Conservation (phyloP, 768 basidiomycete genomes). For the Hericium erinaceus region DNA sequence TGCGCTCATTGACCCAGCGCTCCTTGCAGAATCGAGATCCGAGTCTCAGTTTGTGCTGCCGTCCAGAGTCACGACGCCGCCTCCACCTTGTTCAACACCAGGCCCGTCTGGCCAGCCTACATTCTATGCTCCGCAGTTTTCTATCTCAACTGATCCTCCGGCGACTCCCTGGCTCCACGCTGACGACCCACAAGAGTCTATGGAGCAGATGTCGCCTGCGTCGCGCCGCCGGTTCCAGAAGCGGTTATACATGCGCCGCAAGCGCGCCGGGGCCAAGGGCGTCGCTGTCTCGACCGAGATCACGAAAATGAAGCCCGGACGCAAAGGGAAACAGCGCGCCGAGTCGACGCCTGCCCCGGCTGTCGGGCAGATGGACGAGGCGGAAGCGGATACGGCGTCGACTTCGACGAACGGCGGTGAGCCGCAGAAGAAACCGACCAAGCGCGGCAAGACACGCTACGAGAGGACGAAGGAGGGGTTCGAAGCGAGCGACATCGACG, state of each 20-base stretch:
- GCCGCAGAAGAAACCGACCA: neutral
- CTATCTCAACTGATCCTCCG: neutral
- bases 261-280: constrained; percentile 44
- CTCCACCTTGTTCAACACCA: neutral
- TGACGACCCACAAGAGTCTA: neutral
- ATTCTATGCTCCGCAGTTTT: neutral
- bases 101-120: no score
- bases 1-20: constrained; percentile 22
- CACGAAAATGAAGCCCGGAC: constrained; percentile 32
- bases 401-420: constrained; percentile 10
- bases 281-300: constrained; percentile 20
- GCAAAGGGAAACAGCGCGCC: constrained; percentile 15
- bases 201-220: constrained; percentile 29
- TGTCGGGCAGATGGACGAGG: neutral
- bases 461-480: constrained; percentile 37
- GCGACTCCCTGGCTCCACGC: neutral
- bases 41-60: neutral
- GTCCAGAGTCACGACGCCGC: neutral
- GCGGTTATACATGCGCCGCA: constrained; percentile 64
- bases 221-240: constrained; percentile 51
- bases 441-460: constrained; percentile 33
- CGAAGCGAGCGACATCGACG: constrained; percentile 35
- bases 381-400: constrained; percentile 3
- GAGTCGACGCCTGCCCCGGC: neutral
- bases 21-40: constrained; percentile 19